Evolutionary conservation across 805 yeast genomes (phyloP).

Genomic region (Pichia thaimueangensis): DNA sequence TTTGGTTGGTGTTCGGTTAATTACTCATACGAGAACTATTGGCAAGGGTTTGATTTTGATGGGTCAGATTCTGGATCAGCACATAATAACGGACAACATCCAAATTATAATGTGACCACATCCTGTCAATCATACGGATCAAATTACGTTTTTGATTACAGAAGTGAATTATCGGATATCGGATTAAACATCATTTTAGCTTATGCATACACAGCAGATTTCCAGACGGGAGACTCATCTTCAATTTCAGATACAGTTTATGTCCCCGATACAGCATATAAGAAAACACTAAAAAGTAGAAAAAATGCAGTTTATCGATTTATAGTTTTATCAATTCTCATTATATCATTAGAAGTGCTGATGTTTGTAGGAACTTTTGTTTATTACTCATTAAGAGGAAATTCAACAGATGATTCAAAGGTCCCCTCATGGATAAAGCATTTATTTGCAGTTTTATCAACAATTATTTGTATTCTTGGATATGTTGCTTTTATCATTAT

Average conservation of each 20-base stretch:
- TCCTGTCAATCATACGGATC: constrained; percentile 17
- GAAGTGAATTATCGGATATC: constrained; percentile 32
- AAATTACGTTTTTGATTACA: constrained; percentile 38
- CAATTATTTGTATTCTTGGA: constrained; percentile 30
- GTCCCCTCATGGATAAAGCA: constrained; percentile 33
- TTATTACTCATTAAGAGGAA: constrained; percentile 34
- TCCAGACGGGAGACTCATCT: neutral
- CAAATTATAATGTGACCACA: constrained; percentile 5
- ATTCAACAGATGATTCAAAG: constrained; percentile 28
- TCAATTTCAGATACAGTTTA: constrained; percentile 9
- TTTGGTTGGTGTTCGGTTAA: constrained; percentile 42
- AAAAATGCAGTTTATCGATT: neutral
- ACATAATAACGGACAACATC: neutral
- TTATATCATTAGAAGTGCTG: constrained; percentile 27
- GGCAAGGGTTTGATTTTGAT: constrained; percentile 1
- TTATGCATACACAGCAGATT: constrained; percentile 35
- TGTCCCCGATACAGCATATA: constrained; percentile 24
- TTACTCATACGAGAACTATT: constrained; percentile 21
- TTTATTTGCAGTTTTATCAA: constrained; percentile 31
- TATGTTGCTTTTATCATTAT: constrained; percentile 27
- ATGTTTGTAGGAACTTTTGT: constrained; percentile 28
- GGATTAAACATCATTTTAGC: constrained; percentile 41
- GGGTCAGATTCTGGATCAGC: neutral
- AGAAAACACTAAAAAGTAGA: constrained; percentile 22
- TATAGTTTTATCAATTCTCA: neutral